Percentiles rank a stretch among this genome's conserved stretches.
phyloP scores from a whole-genome alignment of 306 rosid genomes.

The Ormosia semicastrata region DNA sequence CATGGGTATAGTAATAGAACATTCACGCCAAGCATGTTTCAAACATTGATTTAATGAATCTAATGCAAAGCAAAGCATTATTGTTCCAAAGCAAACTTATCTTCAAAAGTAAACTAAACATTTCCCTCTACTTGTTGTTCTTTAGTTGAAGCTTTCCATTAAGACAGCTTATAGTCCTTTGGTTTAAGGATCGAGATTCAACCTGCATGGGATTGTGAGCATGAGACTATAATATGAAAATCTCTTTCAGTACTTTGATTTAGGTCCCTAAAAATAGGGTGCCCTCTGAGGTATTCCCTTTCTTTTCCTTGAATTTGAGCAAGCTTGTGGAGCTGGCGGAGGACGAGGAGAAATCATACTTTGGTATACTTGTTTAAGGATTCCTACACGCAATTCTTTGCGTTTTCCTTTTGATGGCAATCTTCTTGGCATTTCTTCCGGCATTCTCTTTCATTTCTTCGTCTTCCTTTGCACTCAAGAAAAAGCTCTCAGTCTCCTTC shows the following conservation, averaged over 20 bases:
- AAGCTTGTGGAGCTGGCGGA: neutral
- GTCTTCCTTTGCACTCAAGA: conserved; percentile 11
- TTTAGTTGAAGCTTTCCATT: neutral
- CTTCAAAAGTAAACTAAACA: neutral
- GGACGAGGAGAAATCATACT: neutral
- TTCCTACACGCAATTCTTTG: conserved; percentile 27
- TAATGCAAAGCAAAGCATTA: conserved; percentile 28
- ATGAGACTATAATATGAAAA: neutral
- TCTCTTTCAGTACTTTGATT: neutral
- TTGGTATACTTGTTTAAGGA: conserved; percentile 13
- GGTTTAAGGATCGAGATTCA: no score
- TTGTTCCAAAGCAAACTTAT: conserved; percentile 28
- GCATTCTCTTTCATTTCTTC: conserved; percentile 21
- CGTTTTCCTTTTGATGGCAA: conserved; percentile 9
- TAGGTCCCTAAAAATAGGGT: conserved; percentile 43
- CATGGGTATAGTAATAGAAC: conserved; percentile 4
- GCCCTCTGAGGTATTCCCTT: conserved; percentile 69
- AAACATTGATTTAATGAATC: neutral
- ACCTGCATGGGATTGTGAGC: neutral
- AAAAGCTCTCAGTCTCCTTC: conserved; percentile 30
- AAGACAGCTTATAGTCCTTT: conserved; percentile 19
- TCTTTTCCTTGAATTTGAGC: conserved; percentile 52
- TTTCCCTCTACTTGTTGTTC: neutral
- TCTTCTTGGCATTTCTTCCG: neutral
- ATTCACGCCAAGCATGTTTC: conserved; percentile 28